Evolutionary conservation across 1,284 basidiomycete species (phyloP).

Genomic region (Afroboletus lepidellus): DNA sequence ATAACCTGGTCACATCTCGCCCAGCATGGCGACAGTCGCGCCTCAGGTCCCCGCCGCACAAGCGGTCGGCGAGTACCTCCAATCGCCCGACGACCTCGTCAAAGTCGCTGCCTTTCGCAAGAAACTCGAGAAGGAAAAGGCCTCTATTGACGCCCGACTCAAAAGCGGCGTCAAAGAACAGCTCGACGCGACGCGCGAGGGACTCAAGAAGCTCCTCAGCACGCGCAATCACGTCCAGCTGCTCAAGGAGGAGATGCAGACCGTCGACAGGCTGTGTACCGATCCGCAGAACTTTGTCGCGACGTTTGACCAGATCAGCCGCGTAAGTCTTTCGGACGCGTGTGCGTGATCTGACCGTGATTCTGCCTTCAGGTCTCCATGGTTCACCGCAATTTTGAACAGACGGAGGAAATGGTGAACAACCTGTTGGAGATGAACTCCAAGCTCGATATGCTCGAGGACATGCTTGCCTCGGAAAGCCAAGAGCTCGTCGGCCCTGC

Average conservation of each 20-base stretch:
- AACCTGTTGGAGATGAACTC: slow-evolving; percentile 89
- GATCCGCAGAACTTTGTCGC: slow-evolving; percentile 70
- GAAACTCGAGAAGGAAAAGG: slow-evolving; percentile 95
- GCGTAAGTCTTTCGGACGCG: slow-evolving; percentile 51
- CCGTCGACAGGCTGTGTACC: slow-evolving; percentile 76
- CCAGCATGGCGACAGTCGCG: slow-evolving; percentile 40
- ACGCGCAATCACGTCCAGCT: slow-evolving; percentile 83
- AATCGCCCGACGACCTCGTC: slow-evolving; percentile 90
- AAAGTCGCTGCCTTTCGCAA: slow-evolving; percentile 90
- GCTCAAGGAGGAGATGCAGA: slow-evolving; percentile 91
- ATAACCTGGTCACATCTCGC: background rate
- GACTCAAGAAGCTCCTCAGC: slow-evolving; percentile 80
- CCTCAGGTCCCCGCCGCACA: slow-evolving; percentile 71
- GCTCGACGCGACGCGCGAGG: slow-evolving; percentile 88
- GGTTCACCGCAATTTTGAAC: slow-evolving; percentile 93
- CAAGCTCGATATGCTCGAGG: slow-evolving; percentile 78
- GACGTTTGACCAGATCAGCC: slow-evolving; percentile 90
- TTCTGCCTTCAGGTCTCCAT: slow-evolving; percentile 74
- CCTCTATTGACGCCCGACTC: slow-evolving; percentile 90
- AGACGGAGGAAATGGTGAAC: slow-evolving; percentile 93
- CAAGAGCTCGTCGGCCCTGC: slow-evolving; percentile 49
- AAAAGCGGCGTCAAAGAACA: slow-evolving; percentile 94
- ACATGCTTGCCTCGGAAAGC: slow-evolving; percentile 76
- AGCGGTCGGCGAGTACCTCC: slow-evolving; percentile 82
- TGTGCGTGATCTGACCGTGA: slow-evolving; percentile 1